phyloP scores from a whole-genome alignment of 495 filamentous ascomycete genomes.

The Filosporella fistucella region DNA sequence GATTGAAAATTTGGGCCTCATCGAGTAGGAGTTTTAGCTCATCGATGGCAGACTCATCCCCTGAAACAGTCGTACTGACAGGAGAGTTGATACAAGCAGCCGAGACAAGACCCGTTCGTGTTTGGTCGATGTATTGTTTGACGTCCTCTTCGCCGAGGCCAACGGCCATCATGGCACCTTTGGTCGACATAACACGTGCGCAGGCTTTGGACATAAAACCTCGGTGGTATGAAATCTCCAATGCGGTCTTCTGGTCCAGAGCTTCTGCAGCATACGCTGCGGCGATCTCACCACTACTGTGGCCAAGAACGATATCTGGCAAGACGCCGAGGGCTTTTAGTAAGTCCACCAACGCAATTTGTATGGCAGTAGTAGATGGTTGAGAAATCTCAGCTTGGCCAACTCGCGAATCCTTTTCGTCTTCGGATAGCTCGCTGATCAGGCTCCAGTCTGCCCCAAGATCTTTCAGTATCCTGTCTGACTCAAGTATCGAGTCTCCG shows the following conservation, averaged over 20 bases:
- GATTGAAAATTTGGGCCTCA: slow-evolving; percentile 40
- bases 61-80: slow-evolving; percentile 55
- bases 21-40: slow-evolving; percentile 31
- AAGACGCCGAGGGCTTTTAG: slow-evolving; percentile 46
- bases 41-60: slow-evolving; percentile 40
- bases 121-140: slow-evolving; percentile 26
- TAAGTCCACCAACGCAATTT: slow-evolving; percentile 49
- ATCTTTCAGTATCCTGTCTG: slow-evolving; percentile 32
- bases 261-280: slow-evolving; percentile 48
- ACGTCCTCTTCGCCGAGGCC: slow-evolving; percentile 39
- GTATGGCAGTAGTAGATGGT: slow-evolving; percentile 46
- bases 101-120: slow-evolving; percentile 9
- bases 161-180: slow-evolving; percentile 49
- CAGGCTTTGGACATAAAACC: slow-evolving; percentile 14
- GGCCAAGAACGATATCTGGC: slow-evolving; percentile 52
- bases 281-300: slow-evolving; percentile 61
- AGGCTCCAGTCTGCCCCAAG: slow-evolving; percentile 38
- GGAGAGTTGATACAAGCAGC: slow-evolving; percentile 56
- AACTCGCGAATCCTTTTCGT: neutral
- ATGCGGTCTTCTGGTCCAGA: slow-evolving; percentile 44
- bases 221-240: slow-evolving; percentile 47
- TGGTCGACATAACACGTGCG: neutral
- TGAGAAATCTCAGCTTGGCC: slow-evolving; percentile 35
- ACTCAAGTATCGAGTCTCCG: slow-evolving; percentile 30
- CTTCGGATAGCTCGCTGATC: slow-evolving; percentile 2